Percentiles rank a stretch among this genome's conserved stretches.
Conservation (phyloP, 108 stramenopile species). For the Ochromonas danica region DNA sequence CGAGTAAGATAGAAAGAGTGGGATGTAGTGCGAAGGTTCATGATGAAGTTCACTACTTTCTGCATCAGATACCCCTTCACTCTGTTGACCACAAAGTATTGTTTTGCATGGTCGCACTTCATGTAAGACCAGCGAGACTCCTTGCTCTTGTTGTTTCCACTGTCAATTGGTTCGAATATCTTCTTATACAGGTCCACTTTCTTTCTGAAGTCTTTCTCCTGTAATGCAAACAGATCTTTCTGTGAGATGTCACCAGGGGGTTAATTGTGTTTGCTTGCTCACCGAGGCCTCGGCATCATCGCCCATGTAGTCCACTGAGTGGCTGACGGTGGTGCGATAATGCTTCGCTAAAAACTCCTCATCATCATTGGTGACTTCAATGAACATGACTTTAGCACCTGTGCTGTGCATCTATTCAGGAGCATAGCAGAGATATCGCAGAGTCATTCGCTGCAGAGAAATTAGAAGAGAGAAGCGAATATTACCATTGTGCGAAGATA, state of each 20-base stretch:
- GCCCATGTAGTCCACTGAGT: slow-evolving; percentile 12
- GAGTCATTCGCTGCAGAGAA: not conserved
- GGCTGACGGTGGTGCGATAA: not conserved
- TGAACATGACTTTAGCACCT: slow-evolving; percentile 74
- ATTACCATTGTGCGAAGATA: not conserved
- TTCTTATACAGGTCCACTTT: slow-evolving; percentile 76
- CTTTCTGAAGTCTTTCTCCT: slow-evolving; percentile 68
- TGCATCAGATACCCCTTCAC: slow-evolving; percentile 78
- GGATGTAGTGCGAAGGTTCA: slow-evolving; percentile 80
- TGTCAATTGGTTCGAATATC: slow-evolving; percentile 78
- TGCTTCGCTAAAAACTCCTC: slow-evolving; percentile 57
- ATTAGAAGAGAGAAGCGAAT: slow-evolving; percentile 19
- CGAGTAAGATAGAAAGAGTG: slow-evolving; percentile 87
- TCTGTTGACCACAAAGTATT: slow-evolving; percentile 71
- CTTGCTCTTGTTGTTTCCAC: not conserved
- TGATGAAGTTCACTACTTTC: slow-evolving; percentile 84
- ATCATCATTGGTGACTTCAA: slow-evolving; percentile 84
- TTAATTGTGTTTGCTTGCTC: too few relatives aligned
- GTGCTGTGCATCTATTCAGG: slow-evolving; percentile 41
- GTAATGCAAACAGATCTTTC: slow-evolving; percentile 8
- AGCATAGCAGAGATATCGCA: too few relatives aligned
- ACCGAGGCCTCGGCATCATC: not conserved
- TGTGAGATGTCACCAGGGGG: too few relatives aligned
- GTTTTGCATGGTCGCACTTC: slow-evolving; percentile 76
- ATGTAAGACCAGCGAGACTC: slow-evolving; percentile 73